Evolutionary conservation across 140 eudicot genomes (phyloP), one percentile per base, ranked within the genome.

Genomic region (Bidens hawaiensis): DNA sequence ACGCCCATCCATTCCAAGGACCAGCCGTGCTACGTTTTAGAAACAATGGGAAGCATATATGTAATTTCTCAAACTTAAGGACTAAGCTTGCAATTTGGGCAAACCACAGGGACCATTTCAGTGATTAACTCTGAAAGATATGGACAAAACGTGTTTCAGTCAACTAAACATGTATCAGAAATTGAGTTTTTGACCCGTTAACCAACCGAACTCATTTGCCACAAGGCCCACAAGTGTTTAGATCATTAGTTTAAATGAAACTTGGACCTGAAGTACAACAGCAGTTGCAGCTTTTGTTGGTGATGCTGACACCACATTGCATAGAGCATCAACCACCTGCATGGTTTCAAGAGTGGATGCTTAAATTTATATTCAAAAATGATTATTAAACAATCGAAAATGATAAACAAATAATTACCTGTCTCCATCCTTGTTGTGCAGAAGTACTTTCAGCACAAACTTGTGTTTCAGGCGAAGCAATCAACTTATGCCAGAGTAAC

Each of bases 351-450:
- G 28, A 15, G 1, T 15, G 41, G 8, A 55, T 28, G n/a, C 15
- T 30, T 49, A n/a, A 1, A 14, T 26, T 26, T n/a, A 6, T 26
- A 54, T 6, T 15, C 3, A 55, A 27, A 16, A 6, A 7, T 28
- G n/a, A 28, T 15, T n/a, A n/a, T 0, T 55, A 28, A 54, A 23
- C 55, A 48, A 56, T 6, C 0, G 25, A 10, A 23, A 3, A 7
- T 7, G 19, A 66, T 5, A 18, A 21, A 21, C 15, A 7, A 27
- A 1, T 6, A n/a, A n/a, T 15, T 82, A 91, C 98, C 97, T 93
- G 99, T 67, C 99, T 93, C 99, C 99, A 93, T 72, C 99, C 99
- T 81, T 93, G 99, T 64, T 88, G 99, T 7, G 99, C 99, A 71
- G 99, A 93, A 54, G 99, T 93, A 69, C 99, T 93, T 75, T 88